A percentile compares a stretch with the other conserved stretches of the same genome.
phyloP scores from a whole-genome alignment of 768 basidiomycete genomes.

The Lentinula sp. region DNA sequence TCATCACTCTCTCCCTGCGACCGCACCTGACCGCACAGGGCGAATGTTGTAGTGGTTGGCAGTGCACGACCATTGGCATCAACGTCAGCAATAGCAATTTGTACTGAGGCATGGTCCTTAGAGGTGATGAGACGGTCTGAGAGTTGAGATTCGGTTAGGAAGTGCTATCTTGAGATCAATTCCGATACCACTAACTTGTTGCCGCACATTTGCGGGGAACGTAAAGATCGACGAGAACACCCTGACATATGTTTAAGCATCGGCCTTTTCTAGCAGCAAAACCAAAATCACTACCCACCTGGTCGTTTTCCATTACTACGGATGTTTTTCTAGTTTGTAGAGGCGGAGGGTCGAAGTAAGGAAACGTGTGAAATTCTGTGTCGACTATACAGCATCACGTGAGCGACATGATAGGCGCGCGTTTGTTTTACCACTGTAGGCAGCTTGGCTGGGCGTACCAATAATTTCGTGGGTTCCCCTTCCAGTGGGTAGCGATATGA shows the following conservation, averaged over 20 bases:
- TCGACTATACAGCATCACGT: neutral
- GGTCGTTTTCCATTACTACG: constrained; percentile 80
- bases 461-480: neutral
- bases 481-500: neutral
- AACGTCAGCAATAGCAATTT: constrained; percentile 92
- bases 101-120: constrained; percentile 98
- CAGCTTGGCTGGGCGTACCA: neutral
- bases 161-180: neutral
- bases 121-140: constrained; percentile 96
- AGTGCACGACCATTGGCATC: constrained; percentile 82
- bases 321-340: neutral
- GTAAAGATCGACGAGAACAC: constrained; percentile 99
- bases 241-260: constrained; percentile 37
- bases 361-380: neutral
- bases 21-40: constrained; percentile 90
- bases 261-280: no score
- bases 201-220: constrained; percentile 99
- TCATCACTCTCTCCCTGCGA: constrained; percentile 96
- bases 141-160: constrained; percentile 7
- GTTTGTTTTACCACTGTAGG: no score
- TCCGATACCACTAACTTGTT: constrained; percentile 65
- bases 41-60: constrained; percentile 82
- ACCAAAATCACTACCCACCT: constrained; percentile 39
- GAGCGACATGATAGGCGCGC: no score
- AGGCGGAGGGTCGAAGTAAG: neutral